These are phyloP conservation scores for Salix udensis DNA, from an alignment of 345 rosid genomes.

Conservation along the genomic window DNA sequence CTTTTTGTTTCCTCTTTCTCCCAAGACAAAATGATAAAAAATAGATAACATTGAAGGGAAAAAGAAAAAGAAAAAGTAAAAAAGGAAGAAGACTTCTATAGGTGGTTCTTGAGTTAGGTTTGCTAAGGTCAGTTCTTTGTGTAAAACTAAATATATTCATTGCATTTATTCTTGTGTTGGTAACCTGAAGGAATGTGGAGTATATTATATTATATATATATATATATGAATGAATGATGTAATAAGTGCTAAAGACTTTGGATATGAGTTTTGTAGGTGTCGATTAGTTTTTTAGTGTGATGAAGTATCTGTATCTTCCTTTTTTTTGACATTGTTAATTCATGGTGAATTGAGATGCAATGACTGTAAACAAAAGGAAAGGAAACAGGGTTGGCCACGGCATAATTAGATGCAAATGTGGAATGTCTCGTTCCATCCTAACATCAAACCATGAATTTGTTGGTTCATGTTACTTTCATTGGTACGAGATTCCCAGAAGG, in stretches of 20 bases:
- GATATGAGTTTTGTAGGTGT: slow-evolving; percentile 34
- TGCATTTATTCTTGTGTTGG: slow-evolving; percentile 60
- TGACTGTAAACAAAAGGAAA: too few relatives aligned
- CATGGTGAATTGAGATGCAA: too few relatives aligned
- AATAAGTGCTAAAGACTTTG: slow-evolving; percentile 15
- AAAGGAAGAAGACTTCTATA: slow-evolving; percentile 22
- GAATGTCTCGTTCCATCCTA: too few relatives aligned
- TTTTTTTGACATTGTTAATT: too few relatives aligned
- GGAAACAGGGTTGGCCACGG: too few relatives aligned
- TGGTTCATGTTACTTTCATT: too few relatives aligned
- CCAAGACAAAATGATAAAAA: slow-evolving; percentile 14
- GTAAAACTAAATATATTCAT: slow-evolving; percentile 45
- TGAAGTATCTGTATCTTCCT: neutral
- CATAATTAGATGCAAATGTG: too few relatives aligned
- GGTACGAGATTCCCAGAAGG: too few relatives aligned
- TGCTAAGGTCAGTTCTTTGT: slow-evolving; percentile 39
- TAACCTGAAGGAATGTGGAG: slow-evolving; percentile 33
- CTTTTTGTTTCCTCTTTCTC: slow-evolving; percentile 20
- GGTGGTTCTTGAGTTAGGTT: slow-evolving; percentile 37
- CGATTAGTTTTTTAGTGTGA: neutral
- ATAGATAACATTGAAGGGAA: slow-evolving; percentile 12
- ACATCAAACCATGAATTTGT: too few relatives aligned
- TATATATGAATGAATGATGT: neutral
- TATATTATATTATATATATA: slow-evolving; percentile 3
- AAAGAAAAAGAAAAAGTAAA: slow-evolving; percentile 7